phyloP scores from a whole-genome alignment of 2,329 filamentous ascomycete species.

The Epichloe sylvatica region DNA sequence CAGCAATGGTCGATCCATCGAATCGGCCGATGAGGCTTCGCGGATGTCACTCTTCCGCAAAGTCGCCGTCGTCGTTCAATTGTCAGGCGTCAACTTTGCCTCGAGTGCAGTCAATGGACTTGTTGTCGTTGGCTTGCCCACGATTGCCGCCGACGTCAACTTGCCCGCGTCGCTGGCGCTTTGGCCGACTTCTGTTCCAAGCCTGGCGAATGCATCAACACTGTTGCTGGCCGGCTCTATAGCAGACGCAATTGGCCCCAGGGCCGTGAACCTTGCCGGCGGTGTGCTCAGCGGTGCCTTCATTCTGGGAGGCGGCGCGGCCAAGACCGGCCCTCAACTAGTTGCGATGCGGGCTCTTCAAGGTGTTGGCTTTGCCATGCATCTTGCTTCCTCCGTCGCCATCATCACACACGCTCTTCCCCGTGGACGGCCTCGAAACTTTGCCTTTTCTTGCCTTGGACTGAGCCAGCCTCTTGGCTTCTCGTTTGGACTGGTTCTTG shows the following conservation, averaged over 20 bases:
- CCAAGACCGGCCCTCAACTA: constrained; percentile 18
- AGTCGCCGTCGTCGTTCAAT: neutral
- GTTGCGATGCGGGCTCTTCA: constrained; percentile 26
- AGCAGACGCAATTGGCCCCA: constrained; percentile 23
- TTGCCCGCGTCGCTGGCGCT: constrained; percentile 21
- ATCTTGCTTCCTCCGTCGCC: constrained; percentile 22
- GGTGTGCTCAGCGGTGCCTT: constrained; percentile 16
- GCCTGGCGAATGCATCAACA: constrained; percentile 21
- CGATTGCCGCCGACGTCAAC: constrained; percentile 24
- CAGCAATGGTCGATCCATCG: neutral
- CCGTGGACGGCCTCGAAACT: constrained; percentile 22
- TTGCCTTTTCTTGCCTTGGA: constrained; percentile 30
- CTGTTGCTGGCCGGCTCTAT: constrained; percentile 25
- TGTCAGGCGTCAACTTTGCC: constrained; percentile 2
- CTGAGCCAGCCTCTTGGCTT: constrained; percentile 34
- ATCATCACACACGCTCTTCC: constrained; percentile 20
- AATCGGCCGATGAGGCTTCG: neutral
- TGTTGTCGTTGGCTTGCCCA: constrained; percentile 25
- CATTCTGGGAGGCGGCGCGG: constrained; percentile 18
- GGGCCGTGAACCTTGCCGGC: constrained; percentile 20
- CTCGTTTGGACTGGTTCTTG: constrained; percentile 34
- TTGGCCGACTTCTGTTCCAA: constrained; percentile 25
- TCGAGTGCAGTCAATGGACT: constrained; percentile 9
- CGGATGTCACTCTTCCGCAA: constrained; percentile 1
- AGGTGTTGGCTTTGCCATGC: constrained; percentile 23